Evolutionary conservation across 2,329 filamentous ascomycete genomes (phyloP).

Genomic region (Blastomyces silverae): DNA sequence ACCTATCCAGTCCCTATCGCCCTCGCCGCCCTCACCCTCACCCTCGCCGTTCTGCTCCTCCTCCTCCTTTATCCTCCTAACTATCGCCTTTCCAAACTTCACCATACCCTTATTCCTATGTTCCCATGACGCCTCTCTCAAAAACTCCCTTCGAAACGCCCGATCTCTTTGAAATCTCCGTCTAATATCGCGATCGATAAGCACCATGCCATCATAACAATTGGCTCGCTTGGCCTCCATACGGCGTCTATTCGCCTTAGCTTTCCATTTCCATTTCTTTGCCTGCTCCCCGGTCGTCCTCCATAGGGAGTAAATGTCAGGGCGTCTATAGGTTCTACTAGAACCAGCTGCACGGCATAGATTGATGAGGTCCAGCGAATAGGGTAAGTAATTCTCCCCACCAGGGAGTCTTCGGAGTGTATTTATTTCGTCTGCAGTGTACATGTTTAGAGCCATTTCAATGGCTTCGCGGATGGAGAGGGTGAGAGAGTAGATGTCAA

Average conservation of each 20-base stretch:
- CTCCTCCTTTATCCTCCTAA: not conserved
- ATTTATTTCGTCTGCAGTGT: conserved; percentile 6
- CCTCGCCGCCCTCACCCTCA: too few species aligned
- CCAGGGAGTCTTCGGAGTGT: conserved; percentile 4
- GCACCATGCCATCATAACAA: conserved; percentile 15
- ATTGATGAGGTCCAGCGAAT: conserved; percentile 13
- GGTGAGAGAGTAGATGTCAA: conserved; percentile 16
- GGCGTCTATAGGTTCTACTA: not conserved
- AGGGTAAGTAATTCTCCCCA: conserved; percentile 14
- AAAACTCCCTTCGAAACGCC: conserved; percentile 10
- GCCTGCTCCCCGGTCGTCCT: conserved; percentile 11
- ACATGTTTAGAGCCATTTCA: conserved; percentile 6
- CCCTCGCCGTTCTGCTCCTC: not conserved
- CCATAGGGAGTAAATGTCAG: conserved; percentile 15
- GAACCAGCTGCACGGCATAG: conserved; percentile 7
- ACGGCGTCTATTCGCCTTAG: conserved; percentile 4
- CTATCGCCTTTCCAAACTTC: conserved; percentile 12
- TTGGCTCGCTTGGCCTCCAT: not conserved
- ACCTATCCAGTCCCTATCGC: not conserved
- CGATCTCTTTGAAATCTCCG: not conserved
- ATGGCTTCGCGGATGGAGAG: conserved; percentile 12
- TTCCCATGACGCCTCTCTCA: not conserved
- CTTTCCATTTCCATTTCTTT: conserved; percentile 8
- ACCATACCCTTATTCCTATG: conserved; percentile 5
- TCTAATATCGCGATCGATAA: conserved; percentile 8